Percentiles rank a stretch among this genome's conserved stretches.
These are phyloP conservation scores for Fusarium pseudograminearum DNA, from an alignment of 2,329 filamentous ascomycete genomes.

Conservation along the genomic window DNA sequence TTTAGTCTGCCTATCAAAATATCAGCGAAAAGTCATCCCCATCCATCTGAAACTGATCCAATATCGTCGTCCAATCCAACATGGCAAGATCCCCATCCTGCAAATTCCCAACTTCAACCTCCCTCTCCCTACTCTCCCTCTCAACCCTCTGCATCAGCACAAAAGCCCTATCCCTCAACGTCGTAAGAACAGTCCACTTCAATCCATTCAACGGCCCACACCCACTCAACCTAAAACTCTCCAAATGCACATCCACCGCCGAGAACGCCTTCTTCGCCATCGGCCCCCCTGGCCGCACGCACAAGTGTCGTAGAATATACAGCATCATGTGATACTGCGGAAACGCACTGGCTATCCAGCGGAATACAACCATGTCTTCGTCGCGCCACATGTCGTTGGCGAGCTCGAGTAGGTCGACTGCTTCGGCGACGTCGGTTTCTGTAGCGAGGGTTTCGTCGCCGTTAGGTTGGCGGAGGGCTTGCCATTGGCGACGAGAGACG, in stretches of 20 bases:
- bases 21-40: slow-evolving; percentile 40
- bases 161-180: slow-evolving; percentile 49
- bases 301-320: slow-evolving; percentile 59
- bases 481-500: slow-evolving; percentile 60
- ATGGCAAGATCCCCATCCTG: slow-evolving; percentile 29
- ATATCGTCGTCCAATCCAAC: slow-evolving; percentile 47
- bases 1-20: neutral
- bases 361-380: slow-evolving; percentile 54
- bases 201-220: slow-evolving; percentile 22
- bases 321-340: slow-evolving; percentile 59
- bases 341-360: slow-evolving; percentile 56
- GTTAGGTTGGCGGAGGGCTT: slow-evolving; percentile 43
- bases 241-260: slow-evolving; percentile 31
- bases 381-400: slow-evolving; percentile 49
- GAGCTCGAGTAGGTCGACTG: slow-evolving; percentile 52
- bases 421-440: slow-evolving; percentile 52
- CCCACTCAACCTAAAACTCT: neutral
- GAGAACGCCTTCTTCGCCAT: slow-evolving; percentile 52
- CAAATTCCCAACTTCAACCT: neutral
- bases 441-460: slow-evolving; percentile 41
- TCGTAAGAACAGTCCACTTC: slow-evolving; percentile 51
- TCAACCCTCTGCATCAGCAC: slow-evolving; percentile 36
- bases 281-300: slow-evolving; percentile 52
- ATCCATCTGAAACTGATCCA: slow-evolving; percentile 50
- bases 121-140: neutral